Base-by-base conservation (phyloP, 495 filamentous ascomycete species). In the Hyaloscypha bicolor region DNA sequence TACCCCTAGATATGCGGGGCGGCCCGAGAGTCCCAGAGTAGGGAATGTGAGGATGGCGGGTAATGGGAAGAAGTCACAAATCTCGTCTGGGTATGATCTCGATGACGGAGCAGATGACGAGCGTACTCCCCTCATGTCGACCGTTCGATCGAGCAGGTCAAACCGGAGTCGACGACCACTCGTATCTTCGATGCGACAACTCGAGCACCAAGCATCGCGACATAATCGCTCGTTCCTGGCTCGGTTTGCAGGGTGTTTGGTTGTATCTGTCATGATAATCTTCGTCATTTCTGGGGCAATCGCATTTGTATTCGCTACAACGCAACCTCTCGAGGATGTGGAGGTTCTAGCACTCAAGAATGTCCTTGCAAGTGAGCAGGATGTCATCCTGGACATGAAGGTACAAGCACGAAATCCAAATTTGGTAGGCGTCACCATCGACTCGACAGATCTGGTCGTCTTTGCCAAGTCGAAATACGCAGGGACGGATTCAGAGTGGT, bases 301-400 rank as follows among this genome's bases (percentile, higher is more conserved):
- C 22, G 92, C 90, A 16, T 96, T 98, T 77, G 83, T 97, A 73
- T 87, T 96, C 69, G 90, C 93, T 22, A 93, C 93, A 48, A 96
- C 93, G n/a, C 93, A 96, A 68, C 90, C 93, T 9, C 83, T 99
- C 12, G 78, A 88, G 51, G 87, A 91, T 55, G 89, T 98, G 62
- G 80, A 87, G 55, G 82, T 98, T 33, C 76, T 88, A 51, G 88
- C 88, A 48, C 91, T 99, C 67, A 86, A 89, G 69, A 94, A 97
- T 71, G 93, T 99, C 21, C 84, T 98, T 35, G 93, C 93, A 6
- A 96, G 92, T 68, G 90, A 97, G 74, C 91, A 97, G 76, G 96
- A 98, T 73, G 83, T 99, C 22, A 98, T 99, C 89, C 82, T 99
- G 68, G 94, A 99, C 72, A 80, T 98, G 9, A 87, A 90, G n/a